A percentile compares a stretch with the other conserved stretches of the same genome.
These are phyloP conservation scores for Hemerocallis citrina DNA, from an alignment of 106 monocot genomes.

Conservation along the genomic window DNA sequence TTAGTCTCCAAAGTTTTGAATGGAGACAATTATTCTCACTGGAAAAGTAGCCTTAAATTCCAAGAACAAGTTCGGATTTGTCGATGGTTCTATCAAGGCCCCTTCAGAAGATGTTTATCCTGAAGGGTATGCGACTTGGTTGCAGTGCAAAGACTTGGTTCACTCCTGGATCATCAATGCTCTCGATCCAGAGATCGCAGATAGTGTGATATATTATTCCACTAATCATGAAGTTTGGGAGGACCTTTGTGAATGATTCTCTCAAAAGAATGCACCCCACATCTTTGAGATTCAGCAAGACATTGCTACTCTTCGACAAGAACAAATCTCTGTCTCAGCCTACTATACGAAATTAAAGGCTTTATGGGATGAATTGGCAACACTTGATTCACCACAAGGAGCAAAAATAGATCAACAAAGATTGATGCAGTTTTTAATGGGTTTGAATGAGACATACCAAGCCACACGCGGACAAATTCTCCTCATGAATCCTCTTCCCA, in stretches of 20 bases:
- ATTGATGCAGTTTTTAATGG: background rate
- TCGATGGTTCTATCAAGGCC: background rate
- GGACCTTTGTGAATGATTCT: background rate
- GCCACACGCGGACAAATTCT: background rate
- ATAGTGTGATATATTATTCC: background rate
- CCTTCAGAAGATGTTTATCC: background rate
- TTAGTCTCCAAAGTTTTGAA: background rate
- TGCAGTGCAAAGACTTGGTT: background rate
- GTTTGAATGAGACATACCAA: background rate
- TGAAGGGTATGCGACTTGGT: background rate
- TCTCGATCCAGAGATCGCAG: background rate
- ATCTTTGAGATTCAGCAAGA: background rate
- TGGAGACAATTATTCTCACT: background rate
- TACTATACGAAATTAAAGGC: background rate
- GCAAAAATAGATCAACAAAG: background rate
- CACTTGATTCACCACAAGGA: background rate
- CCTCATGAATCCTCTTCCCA: background rate
- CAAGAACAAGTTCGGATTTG: slow-evolving; percentile 5
- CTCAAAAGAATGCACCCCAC: background rate
- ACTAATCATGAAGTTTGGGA: background rate
- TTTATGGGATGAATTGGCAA: background rate
- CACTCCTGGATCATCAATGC: background rate
- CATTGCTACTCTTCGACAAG: background rate
- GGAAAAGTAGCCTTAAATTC: background rate
- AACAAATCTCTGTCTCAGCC: background rate